Percentiles rank a stretch among this genome's conserved stretches.
phyloP scores from a whole-genome alignment of 1,139 yeast species.

The Kodamaea sp. region DNA sequence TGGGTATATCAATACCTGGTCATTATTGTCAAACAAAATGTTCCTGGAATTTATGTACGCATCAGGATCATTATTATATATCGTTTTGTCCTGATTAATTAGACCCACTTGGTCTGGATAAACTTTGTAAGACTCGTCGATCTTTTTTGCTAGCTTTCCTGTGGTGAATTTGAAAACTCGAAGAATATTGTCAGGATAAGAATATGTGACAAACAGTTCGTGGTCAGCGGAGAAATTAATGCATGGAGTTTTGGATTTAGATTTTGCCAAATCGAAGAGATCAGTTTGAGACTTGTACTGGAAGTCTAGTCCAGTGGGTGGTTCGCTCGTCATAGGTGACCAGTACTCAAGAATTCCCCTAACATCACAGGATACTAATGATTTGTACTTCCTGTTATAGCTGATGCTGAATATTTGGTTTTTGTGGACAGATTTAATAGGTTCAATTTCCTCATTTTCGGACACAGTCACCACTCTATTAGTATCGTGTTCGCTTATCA shows the following conservation, averaged over 20 bases:
- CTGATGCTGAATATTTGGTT: conserved; percentile 25
- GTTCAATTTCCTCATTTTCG: conserved; percentile 17
- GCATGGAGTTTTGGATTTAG: conserved; percentile 24
- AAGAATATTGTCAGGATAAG: conserved; percentile 33
- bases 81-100: neutral
- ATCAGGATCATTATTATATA: neutral
- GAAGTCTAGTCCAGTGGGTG: conserved; percentile 23
- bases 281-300: conserved; percentile 44
- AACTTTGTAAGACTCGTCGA: conserved; percentile 22
- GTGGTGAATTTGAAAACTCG: conserved; percentile 32
- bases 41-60: conserved; percentile 15
- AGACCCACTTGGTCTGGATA: conserved; percentile 22
- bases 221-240: conserved; percentile 26
- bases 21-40: conserved; percentile 34
- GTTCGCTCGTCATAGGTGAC: conserved; percentile 21
- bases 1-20: conserved; percentile 34
- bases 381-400: conserved; percentile 29
- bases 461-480: conserved; percentile 22
- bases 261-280: conserved; percentile 38
- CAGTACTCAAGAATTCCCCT: conserved; percentile 50
- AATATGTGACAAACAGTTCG: conserved; percentile 23
- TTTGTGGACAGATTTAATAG: conserved; percentile 26
- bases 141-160: conserved; percentile 30
- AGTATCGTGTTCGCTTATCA: conserved; percentile 24
- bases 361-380: conserved; percentile 39